Evolutionary conservation across 1,139 yeast species (phyloP), one percentile per base, ranked within the genome.

Genomic region (Pichia norvegensis): DNA sequence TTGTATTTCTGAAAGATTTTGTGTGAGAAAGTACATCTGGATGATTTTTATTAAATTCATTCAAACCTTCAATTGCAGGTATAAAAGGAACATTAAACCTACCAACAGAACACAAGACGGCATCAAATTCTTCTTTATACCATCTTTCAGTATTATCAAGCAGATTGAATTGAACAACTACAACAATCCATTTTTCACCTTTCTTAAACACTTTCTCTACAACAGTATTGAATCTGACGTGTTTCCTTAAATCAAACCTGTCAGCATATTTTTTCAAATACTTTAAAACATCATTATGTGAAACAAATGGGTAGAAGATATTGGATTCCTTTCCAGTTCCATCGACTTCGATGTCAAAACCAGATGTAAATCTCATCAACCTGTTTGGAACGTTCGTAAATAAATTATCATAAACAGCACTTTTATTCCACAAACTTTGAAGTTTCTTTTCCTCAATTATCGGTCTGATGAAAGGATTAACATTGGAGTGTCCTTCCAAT

Each of bases 361-460:
- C 47, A 13, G 57, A 67, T 5, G 76, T 69, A 50, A 69, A 74
- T 43, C 75, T 58, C 47, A 74, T 66, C 47, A 72, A 67, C 38
- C 70, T 52, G 22, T 67, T 52, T 2, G 79, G 75, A 35, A 74
- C 69, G 48, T 74, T 74, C 31, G 78, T 71, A 57, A 67, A 74
- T 21, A 74, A 59, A 43, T 67, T 63, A 29, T 68, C 67, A 52
- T 67, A 73, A 27, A 73, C 51, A 10, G 49, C 66, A 6, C 70
- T 64, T 36, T 59, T 55, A 38, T 58, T 64, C 79, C 77, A 73
- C 21, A 44, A 16, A n/a, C 33, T 27, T 21, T 27, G 36, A 27
- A 11, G 35, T 17, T 27, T 36, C 14, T 20, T 23, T 27, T 14
- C n/a, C 6, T 17, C n/a, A 7, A 8, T 4, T 2, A 35, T 19